phyloP scores from a whole-genome alignment of 164 flowering plant species.

The Tetracentron sinense region DNA sequence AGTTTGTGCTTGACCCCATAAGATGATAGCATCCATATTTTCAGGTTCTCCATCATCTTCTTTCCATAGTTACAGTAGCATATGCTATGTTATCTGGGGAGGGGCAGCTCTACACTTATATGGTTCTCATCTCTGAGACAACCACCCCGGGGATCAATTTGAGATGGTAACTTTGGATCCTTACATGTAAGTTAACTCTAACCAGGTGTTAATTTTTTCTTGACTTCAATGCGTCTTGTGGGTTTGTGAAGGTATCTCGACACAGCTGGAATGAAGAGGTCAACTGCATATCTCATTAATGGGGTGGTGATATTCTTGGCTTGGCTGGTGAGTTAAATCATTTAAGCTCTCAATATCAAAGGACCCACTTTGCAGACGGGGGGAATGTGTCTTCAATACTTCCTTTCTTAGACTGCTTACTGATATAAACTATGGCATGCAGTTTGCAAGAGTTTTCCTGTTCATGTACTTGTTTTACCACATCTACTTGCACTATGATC shows the following conservation, averaged over 20 bases:
- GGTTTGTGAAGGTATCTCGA: slow-evolving; percentile 75
- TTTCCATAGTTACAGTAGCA: slow-evolving; percentile 70
- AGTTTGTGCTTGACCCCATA: neutral
- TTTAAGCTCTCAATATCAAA: neutral
- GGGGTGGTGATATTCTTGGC: slow-evolving; percentile 75
- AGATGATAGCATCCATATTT: neutral
- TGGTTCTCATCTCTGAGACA: slow-evolving; percentile 91
- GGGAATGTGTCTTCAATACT: neutral
- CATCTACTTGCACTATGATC: slow-evolving; percentile 69
- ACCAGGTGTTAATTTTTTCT: neutral
- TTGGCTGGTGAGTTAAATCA: slow-evolving; percentile 76
- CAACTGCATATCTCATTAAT: slow-evolving; percentile 72
- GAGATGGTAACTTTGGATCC: slow-evolving; percentile 66
- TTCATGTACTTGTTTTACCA: slow-evolving; percentile 80
- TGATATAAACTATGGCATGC: slow-evolving; percentile 26
- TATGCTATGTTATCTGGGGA: slow-evolving; percentile 82
- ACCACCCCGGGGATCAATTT: slow-evolving; percentile 92
- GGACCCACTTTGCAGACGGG: neutral
- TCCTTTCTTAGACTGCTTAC: neutral
- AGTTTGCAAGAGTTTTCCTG: slow-evolving; percentile 84
- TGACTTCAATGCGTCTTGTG: slow-evolving; percentile 5
- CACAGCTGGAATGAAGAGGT: slow-evolving; percentile 84
- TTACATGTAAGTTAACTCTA: neutral
- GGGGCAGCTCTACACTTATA: slow-evolving; percentile 85
- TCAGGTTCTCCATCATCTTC: slow-evolving; percentile 88